Base-by-base conservation (phyloP, 164 flowering plant genomes). In the Euptelea pleiosperma region DNA sequence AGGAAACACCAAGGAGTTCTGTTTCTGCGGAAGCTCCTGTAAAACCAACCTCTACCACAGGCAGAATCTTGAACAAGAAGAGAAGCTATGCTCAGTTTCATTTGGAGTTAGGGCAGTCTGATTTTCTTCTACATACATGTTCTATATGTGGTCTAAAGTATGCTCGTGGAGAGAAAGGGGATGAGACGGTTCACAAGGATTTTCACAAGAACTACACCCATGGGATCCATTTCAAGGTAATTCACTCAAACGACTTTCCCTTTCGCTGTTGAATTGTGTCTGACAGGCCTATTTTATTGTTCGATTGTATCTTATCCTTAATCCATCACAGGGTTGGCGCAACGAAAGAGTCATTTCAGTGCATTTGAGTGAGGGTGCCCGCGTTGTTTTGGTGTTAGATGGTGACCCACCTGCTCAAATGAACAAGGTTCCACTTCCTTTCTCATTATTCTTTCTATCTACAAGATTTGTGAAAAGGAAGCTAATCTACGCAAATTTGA, bases 61-160 rank as follows among this genome's bases (percentile, higher is more conserved):
- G 67, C 16, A 70, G 48, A 64, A 55, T 62, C 24, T 60, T 76
- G 21, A 82, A 78, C 54, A 87, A 79, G 83, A 89, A 87, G 64
- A 79, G 94, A 67, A 83, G 75, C 58, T 87, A 85, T 64, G 91
- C 86, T 4, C 92, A 87, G 73, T 69, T 79, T 34, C 80, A 84
- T 75, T 66, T 89, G 58, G 88, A 83, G 36, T 62, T 90, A 25
- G 98, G 98, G 15, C 97, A 92, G 54, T 89, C 96, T 48, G 87
- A 92, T 78, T 92, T 92, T 68, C 70, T 79, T 48, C 76, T 87
- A 21, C 91, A 68, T 37, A 70, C 70, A 0, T 92, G 97, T 58
- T 70, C 74, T 8, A 60, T 61, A 0, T 90, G 98, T 65, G 93
- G 89, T 25, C 26, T 80, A 37, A 79, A 77, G 68, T 91, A 77